These are phyloP conservation scores for Gilbertella persicaria DNA, from an alignment of 371 early-diverging fungal genomes.

Conservation along the genomic window DNA sequence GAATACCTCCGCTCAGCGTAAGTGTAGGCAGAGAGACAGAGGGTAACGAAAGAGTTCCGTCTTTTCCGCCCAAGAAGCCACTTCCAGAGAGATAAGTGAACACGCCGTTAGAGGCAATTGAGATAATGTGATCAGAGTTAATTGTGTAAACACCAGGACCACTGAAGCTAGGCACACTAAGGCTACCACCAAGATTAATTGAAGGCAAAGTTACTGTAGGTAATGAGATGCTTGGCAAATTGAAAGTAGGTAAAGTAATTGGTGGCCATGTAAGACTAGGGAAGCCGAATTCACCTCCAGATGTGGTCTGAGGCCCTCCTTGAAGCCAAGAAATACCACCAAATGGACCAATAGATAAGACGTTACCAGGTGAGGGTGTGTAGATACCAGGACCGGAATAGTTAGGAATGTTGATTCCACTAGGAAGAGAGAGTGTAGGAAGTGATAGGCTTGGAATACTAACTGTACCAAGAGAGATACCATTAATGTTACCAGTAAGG, in stretches of 20 bases:
- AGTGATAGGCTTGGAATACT: background rate
- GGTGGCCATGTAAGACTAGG: too few relatives aligned
- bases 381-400: slow-evolving; percentile 12
- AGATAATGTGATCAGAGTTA: too few relatives aligned
- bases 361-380: slow-evolving; percentile 3
- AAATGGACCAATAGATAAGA: background rate
- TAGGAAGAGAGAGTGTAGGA: background rate
- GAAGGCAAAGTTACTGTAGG: background rate
- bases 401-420: background rate
- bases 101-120: too few relatives aligned
- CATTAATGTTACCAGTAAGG: background rate
- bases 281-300: too few relatives aligned
- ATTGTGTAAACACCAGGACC: slow-evolving; percentile 9
- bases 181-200: background rate
- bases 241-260: too few relatives aligned
- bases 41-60: too few relatives aligned
- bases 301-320: too few relatives aligned
- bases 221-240: background rate
- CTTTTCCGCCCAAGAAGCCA: too few relatives aligned
- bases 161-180: background rate
- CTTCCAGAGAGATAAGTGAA: too few relatives aligned
- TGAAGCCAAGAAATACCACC: background rate
- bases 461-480: background rate
- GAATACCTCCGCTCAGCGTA: too few relatives aligned
- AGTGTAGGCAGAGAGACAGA: too few relatives aligned